phyloP scores from a whole-genome alignment of 1,284 basidiomycete species.

The Sporisorium exsertum region DNA sequence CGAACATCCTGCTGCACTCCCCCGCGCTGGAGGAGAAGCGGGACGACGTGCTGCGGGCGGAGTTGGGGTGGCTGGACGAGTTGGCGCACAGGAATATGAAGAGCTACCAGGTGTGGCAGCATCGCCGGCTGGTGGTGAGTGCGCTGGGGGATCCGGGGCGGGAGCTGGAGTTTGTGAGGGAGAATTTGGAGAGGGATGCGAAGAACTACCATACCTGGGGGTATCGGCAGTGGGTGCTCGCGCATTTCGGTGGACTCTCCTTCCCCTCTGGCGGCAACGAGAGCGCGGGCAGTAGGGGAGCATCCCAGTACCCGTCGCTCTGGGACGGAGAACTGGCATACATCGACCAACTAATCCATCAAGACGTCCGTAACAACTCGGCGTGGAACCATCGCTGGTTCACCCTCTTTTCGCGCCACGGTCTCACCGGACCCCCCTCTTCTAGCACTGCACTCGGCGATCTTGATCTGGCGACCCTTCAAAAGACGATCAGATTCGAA shows the following conservation, averaged over 20 bases:
- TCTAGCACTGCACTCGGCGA: background rate
- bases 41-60: constrained; percentile 29
- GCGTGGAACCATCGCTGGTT: constrained; percentile 99
- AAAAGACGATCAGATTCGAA: constrained; percentile 22
- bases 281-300: constrained; percentile 13
- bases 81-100: constrained; percentile 65
- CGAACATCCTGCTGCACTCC: constrained; percentile 50
- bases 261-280: background rate
- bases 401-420: constrained; percentile 75
- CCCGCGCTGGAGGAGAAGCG: constrained; percentile 2
- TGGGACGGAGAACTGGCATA: constrained; percentile 85
- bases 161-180: constrained; percentile 55
- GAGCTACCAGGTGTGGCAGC: constrained; percentile 68
- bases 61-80: constrained; percentile 57
- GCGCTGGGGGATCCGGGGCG: constrained; percentile 49
- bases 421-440: constrained; percentile 16
- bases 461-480: constrained; percentile 30
- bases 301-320: constrained; percentile 70
- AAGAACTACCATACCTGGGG: constrained; percentile 69
- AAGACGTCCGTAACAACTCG: constrained; percentile 93
- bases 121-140: constrained; percentile 53
- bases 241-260: constrained; percentile 59
- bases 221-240: constrained; percentile 64
- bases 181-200: constrained; percentile 49
- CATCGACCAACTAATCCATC: constrained; percentile 79